These are phyloP conservation scores for Septoria linicola DNA, from an alignment of 2,329 filamentous ascomycete genomes.

Conservation along the genomic window DNA sequence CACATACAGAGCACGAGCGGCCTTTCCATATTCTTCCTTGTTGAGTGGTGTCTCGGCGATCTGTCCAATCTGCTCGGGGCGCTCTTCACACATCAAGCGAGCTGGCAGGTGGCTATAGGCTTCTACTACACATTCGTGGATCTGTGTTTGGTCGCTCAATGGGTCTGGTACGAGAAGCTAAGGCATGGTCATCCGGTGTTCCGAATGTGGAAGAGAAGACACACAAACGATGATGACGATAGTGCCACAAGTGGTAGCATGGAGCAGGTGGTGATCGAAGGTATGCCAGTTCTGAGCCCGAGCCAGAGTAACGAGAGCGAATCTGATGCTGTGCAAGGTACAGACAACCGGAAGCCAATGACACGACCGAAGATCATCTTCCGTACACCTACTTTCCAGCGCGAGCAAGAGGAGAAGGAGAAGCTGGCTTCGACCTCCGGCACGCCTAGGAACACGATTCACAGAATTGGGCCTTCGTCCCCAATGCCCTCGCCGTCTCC, in stretches of 20 bases:
- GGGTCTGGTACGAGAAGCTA: constrained; percentile 63
- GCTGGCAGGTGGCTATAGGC: constrained; percentile 66
- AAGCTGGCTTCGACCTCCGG: constrained; percentile 26
- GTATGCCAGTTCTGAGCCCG: constrained; percentile 27
- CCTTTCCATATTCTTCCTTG: constrained; percentile 63
- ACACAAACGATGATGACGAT: constrained; percentile 14
- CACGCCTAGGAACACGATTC: constrained; percentile 32
- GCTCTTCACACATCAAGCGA: constrained; percentile 62
- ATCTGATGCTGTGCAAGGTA: constrained; percentile 22
- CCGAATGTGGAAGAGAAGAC: constrained; percentile 34
- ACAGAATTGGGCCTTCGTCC: constrained; percentile 36
- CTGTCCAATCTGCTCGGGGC: constrained; percentile 62
- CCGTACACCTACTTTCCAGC: constrained; percentile 34
- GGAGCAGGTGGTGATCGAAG: constrained; percentile 37
- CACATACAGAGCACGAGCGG: constrained; percentile 63
- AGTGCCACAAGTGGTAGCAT: constrained; percentile 25
- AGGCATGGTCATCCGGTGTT: constrained; percentile 50
- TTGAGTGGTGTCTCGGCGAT: constrained; percentile 66
- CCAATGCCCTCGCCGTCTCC: constrained; percentile 48
- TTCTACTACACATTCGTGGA: constrained; percentile 67
- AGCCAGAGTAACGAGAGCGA: constrained; percentile 9
- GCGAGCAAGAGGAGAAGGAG: constrained; percentile 30
- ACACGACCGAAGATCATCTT: constrained; percentile 35
- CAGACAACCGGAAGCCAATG: constrained; percentile 13
- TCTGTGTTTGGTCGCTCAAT: constrained; percentile 61